Percentiles rank a stretch among this genome's conserved stretches.
Evolutionary conservation across 1,284 basidiomycete genomes (phyloP).

Genomic region (Puccinia sorghi): DNA sequence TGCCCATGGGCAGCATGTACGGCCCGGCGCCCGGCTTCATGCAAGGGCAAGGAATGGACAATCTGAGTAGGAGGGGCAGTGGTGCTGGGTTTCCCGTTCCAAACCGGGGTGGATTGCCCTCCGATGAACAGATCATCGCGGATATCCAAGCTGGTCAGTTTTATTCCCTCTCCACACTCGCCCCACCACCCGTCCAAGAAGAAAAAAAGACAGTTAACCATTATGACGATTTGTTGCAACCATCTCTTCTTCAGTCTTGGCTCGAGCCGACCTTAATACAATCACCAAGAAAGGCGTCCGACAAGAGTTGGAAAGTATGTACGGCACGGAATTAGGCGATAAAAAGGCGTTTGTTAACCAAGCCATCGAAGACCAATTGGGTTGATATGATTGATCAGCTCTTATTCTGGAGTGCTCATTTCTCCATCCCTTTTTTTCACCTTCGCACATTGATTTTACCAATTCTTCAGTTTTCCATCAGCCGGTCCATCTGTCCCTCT

Average conservation of each 20-base stretch:
- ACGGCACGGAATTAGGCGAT: conserved; percentile 51
- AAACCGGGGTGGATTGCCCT: conserved; percentile 47
- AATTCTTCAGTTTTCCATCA: background rate
- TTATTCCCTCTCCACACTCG: background rate
- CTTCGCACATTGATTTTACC: background rate
- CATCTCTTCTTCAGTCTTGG: conserved; percentile 67
- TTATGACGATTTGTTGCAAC: background rate
- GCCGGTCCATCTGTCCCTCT: background rate
- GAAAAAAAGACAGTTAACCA: conserved; percentile 9
- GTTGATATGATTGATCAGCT: conserved; percentile 21
- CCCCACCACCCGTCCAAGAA: background rate
- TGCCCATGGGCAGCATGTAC: conserved; percentile 33
- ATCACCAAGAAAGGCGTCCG: conserved; percentile 87
- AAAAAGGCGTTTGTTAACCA: conserved; percentile 54
- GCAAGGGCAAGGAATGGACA: conserved; percentile 27
- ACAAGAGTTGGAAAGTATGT: conserved; percentile 63
- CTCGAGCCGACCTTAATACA: conserved; percentile 75
- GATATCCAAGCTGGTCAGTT: conserved; percentile 52
- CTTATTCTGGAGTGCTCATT: background rate
- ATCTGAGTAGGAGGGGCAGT: conserved; percentile 42
- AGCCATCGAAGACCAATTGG: conserved; percentile 51
- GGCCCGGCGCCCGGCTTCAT: conserved; percentile 38
- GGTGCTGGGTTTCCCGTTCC: conserved; percentile 29
- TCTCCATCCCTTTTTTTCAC: background rate
- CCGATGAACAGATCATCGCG: conserved; percentile 52